phyloP scores from a whole-genome alignment of 495 filamentous ascomycete genomes.

The Hypoxylon cercidicola region DNA sequence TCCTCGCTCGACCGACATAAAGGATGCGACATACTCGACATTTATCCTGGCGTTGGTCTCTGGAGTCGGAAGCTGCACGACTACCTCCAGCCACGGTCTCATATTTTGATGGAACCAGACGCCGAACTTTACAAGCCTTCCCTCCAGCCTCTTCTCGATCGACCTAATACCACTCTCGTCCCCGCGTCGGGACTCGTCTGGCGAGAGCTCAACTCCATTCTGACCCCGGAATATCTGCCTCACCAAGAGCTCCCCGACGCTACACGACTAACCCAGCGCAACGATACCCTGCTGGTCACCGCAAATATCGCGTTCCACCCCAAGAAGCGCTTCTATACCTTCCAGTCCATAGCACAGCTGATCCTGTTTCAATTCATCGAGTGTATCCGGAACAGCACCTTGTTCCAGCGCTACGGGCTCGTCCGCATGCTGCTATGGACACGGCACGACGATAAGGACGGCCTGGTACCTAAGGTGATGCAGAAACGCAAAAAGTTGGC shows the following conservation, averaged over 20 bases:
- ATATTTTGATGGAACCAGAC: constrained; percentile 81
- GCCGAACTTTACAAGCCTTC: constrained; percentile 61
- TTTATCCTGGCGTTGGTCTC: constrained; percentile 80
- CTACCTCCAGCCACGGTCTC: constrained; percentile 75
- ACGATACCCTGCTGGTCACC: constrained; percentile 74
- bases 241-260: constrained; percentile 54
- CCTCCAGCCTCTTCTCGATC: constrained; percentile 70
- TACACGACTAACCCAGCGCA: constrained; percentile 53
- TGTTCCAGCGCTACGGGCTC: constrained; percentile 71
- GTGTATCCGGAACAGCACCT: constrained; percentile 50
- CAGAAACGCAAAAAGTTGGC: constrained; percentile 62
- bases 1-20: constrained; percentile 66
- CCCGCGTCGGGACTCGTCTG: constrained; percentile 60
- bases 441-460: constrained; percentile 59
- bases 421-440: constrained; percentile 78
- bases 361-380: constrained; percentile 60
- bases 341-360: constrained; percentile 54
- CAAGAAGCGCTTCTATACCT: constrained; percentile 45
- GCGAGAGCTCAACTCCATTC: constrained; percentile 59
- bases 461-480: constrained; percentile 64
- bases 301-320: constrained; percentile 64
- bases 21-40: constrained; percentile 83
- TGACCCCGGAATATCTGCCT: constrained; percentile 59
- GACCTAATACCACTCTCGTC: constrained; percentile 63
- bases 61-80: constrained; percentile 82